Evolutionary conservation across 2,329 filamentous ascomycete genomes (phyloP), one percentile per base, ranked within the genome.

Genomic region (Simplicillium aogashimaense): DNA sequence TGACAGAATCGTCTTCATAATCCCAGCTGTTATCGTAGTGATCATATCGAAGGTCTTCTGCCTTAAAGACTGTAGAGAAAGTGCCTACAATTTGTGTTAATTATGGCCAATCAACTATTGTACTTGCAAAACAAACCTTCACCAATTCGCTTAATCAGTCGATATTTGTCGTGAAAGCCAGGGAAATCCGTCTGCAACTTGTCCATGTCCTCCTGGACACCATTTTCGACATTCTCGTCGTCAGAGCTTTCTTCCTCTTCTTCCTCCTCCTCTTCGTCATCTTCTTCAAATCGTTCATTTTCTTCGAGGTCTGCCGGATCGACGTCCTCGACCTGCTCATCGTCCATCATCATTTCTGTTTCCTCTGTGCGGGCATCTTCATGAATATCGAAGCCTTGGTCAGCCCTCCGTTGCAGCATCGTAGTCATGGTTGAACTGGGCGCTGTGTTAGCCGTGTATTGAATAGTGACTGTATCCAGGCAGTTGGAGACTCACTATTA

Each of bases 41-140:
- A 47, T 92, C 77, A 58, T 95, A 95, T 41, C 83, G 72, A 18
- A 97, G 66, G 57, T 98, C 92, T 61, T 97, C 88, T 15, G 94
- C 92, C 61, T 98, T 98, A 72, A 98, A 98, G 11, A 98, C 92
- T 2, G 92, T 97, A 1, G 92, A 97, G 58, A 98, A 98, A 2
- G 92, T 98, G 43, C 92, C 88, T 95, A 48, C 8, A n/a, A n/a
- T 14, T 30, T 12, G 34, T 34, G 36, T 43, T 51, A 38, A 53
- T 46, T 20, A 36, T 38, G 35, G 16, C n/a, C 10, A 13, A 25
- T 18, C 18, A 16, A 13, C 15, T 13, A 16, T 16, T 29, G n/a
- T 15, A 29, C n/a, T 14, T n/a, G 11, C 39, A 28, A 40, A 6
- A 51, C 55, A 42, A 64, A 89, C 88, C 92, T 75, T 98, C 92